Evolutionary conservation across 345 rosid genomes (phyloP).

Genomic region (Camelina laxa): DNA sequence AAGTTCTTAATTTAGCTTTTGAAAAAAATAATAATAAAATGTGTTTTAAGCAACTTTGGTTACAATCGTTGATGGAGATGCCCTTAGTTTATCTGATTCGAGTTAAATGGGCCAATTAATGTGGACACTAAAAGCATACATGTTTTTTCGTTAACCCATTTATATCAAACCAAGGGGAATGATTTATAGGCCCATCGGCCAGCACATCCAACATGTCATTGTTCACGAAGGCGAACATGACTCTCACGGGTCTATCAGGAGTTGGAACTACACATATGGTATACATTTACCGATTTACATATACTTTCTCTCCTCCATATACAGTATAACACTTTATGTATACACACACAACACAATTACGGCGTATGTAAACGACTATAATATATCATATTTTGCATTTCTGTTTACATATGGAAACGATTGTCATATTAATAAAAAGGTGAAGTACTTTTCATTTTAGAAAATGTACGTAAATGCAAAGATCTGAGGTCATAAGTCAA

Average conservation of each 20-base stretch:
- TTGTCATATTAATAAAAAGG: background rate
- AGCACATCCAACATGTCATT: constrained; percentile 35
- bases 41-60: no score
- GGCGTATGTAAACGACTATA: no score
- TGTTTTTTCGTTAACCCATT: background rate
- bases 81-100: no score
- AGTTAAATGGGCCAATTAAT: background rate
- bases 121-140: background rate
- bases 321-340: background rate
- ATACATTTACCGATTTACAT: background rate
- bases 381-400: no score
- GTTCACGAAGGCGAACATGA: constrained; percentile 36
- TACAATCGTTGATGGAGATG: no score
- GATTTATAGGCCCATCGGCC: constrained; percentile 12
- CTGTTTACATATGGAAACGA: background rate
- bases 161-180: background rate
- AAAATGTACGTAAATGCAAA: background rate
- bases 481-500: no score
- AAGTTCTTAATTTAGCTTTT: no score
- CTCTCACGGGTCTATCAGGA: constrained; percentile 38
- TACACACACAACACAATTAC: background rate
- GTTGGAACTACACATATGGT: constrained; percentile 40
- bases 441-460: no score
- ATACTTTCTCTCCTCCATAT: background rate
- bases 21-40: no score